Evolutionary conservation across 1,139 yeast species (phyloP).

Genomic region (Geotrichum cucujoidarum): DNA sequence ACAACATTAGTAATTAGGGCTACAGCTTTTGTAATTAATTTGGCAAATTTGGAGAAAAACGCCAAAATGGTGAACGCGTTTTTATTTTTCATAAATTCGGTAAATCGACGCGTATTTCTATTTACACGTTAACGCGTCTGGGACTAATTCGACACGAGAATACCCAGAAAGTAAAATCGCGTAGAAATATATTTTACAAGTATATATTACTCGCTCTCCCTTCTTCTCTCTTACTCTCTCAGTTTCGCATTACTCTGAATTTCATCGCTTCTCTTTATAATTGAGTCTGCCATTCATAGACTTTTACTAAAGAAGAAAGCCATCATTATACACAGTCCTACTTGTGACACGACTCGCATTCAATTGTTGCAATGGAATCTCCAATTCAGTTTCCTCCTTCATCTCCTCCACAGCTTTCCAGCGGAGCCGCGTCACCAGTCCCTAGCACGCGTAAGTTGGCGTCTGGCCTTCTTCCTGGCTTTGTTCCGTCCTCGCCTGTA

Average conservation of each 20-base stretch:
- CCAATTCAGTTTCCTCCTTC: slow-evolving; percentile 21
- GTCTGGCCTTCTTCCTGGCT: slow-evolving; percentile 8
- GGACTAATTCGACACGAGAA: not conserved
- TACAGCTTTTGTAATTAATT: not conserved
- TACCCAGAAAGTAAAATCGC: not conserved
- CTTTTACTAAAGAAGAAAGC: too few relatives aligned
- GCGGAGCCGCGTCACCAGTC: slow-evolving; percentile 12
- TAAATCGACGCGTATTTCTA: not conserved
- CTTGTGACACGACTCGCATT: not conserved
- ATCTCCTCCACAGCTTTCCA: slow-evolving; percentile 20
- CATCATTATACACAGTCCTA: too few relatives aligned
- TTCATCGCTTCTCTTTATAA: not conserved
- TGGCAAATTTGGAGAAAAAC: not conserved
- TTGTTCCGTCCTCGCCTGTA: slow-evolving; percentile 13
- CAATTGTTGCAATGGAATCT: slow-evolving; percentile 10
- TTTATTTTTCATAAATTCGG: not conserved
- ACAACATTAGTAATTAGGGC: slow-evolving; percentile 10
- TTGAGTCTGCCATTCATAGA: too few relatives aligned
- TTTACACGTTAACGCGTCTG: slow-evolving; percentile 1
- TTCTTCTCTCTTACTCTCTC: not conserved
- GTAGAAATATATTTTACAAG: not conserved
- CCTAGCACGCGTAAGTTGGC: not conserved
- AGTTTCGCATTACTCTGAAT: too few relatives aligned
- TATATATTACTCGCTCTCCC: not conserved
- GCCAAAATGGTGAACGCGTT: not conserved